Evolutionary conservation across 2,329 filamentous ascomycete species (phyloP).

Genomic region (Aspergillus sclerotialis): DNA sequence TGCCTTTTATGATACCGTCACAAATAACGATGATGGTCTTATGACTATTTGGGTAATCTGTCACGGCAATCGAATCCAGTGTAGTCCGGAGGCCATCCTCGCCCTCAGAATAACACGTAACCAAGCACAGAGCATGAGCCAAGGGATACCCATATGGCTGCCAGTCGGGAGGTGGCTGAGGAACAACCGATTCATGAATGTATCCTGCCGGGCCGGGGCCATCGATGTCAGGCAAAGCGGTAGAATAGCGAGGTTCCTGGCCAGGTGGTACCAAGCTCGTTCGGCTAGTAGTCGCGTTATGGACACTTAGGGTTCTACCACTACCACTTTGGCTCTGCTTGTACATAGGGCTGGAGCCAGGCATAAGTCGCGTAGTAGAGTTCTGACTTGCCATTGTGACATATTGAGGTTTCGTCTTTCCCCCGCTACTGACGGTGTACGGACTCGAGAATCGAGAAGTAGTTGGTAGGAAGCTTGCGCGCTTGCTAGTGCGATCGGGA

Average conservation of each 20-base stretch:
- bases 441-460: conserved; percentile 93
- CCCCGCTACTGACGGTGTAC: conserved; percentile 64
- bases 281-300: conserved; percentile 35
- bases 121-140: conserved; percentile 86
- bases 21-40: conserved; percentile 95
- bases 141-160: conserved; percentile 94
- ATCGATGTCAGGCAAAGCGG: conserved; percentile 54
- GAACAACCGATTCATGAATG: conserved; percentile 91
- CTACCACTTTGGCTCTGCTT: conserved; percentile 50
- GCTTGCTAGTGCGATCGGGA: conserved; percentile 68
- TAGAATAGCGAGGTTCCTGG: conserved; percentile 47
- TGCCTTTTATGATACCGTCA: conserved; percentile 94
- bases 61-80: conserved; percentile 91
- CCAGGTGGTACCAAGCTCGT: conserved; percentile 57
- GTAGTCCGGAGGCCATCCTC: conserved; percentile 88
- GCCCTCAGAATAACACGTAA: conserved; percentile 96
- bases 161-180: conserved; percentile 93
- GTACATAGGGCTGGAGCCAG: conserved; percentile 60
- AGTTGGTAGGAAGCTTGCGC: conserved; percentile 81
- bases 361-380: conserved; percentile 64
- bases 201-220: conserved; percentile 83
- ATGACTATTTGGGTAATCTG: conserved; percentile 98
- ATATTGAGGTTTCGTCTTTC: conserved; percentile 51
- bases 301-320: conserved; percentile 47
- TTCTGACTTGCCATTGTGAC: conserved; percentile 95